Base-by-base conservation (phyloP, 495 filamentous ascomycete species). In the Podospora pseudopauciseta region DNA sequence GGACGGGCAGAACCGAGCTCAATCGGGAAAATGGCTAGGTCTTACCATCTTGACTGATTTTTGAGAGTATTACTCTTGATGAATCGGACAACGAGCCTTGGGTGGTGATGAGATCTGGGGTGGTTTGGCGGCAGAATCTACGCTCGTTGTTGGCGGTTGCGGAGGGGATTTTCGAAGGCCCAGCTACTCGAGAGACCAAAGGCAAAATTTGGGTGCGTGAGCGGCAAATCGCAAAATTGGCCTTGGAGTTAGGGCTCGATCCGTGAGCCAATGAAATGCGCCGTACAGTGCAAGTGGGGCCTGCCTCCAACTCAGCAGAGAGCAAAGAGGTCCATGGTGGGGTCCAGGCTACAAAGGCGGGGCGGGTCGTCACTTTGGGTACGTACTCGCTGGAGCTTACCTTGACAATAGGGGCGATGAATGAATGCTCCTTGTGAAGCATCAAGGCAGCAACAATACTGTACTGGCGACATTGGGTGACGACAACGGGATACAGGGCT, bases 11-110 rank as follows among this genome's bases (percentile, higher is more conserved):
- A 63, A 71, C 27, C 11, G 65, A 32, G 64, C 30, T 66, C 71
- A 74, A 72, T 74, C 72, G 73, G 68, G 59, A 74, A 61, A 59
- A 70, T 60, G 64, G 68, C 65, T 64, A 67, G 64, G 39, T 67
- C 85, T 87, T 82, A 87, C 85, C 85, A 87, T 87, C 76, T 85
- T 87, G 83, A 80, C 77, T 81, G 78, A 81, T 81, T 78, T 69
- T 73, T 71, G 23, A 72, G 34, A 64, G 68, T 67, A 65, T 73
- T 63, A 74, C 65, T 76, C 62, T 72, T 74, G 68, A 75, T 77
- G 69, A 68, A 72, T 75, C 39, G 71, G 71, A 80, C 77, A 79
- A 80, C 83, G 79, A 82, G 82, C 77, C 75, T 72, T 71, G 70
- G 76, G 78, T 80, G 76, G 71, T 82, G 78, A 77, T 76, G 75